Evolutionary conservation across 768 basidiomycete species (phyloP), one percentile per base, ranked within the genome.

Genomic region (Auricularia cornea): DNA sequence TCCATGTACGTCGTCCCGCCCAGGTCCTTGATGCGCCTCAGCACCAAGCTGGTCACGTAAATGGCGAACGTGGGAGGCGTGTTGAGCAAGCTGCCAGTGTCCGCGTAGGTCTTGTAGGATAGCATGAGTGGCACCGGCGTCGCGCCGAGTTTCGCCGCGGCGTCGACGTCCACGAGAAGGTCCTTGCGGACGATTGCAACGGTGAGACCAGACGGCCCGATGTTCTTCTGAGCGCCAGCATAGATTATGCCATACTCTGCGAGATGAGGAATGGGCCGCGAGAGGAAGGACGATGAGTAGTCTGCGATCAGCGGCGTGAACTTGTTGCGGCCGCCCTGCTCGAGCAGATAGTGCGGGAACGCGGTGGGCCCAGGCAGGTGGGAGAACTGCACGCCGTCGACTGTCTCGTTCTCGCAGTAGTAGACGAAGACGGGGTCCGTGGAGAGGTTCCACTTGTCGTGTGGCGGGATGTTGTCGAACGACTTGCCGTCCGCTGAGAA

Each of bases 401-500:
- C 90, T 16, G 97, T 99, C 79, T 99, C 97, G 80, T 99, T 99
- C 74, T 97, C 97, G 82, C 97, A 99, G 78, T 97, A 98, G 78
- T 96, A 98, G 64, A 98, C 87, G 68, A 95, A 82, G 30, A 90
- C 95, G 16, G 96, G 88, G 71, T 87, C 82, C n/a, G 75, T 66
- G 8, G 89, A 89, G 78, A 98, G 93, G 11, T 75, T 72, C 82
- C 89, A 98, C 61, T 82, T 81, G 61, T 79, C 75, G 71, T 84
- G 85, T 12, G 85, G 77, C 10, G 97, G 94, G 71, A 98, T 84
- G 66, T 83, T 84, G 67, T 93, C 88, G 74, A 88, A 91, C 0
- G 86, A 78, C 71, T 88, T 88, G 62, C 81, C 84, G 69, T 87
- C 84, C 60, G 78, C 74, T 14, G 88, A 89, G 66, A 80, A 79